These are phyloP conservation scores for Puya raimondii DNA, from an alignment of 176 grass and related monocot species.

Conservation along the genomic window DNA sequence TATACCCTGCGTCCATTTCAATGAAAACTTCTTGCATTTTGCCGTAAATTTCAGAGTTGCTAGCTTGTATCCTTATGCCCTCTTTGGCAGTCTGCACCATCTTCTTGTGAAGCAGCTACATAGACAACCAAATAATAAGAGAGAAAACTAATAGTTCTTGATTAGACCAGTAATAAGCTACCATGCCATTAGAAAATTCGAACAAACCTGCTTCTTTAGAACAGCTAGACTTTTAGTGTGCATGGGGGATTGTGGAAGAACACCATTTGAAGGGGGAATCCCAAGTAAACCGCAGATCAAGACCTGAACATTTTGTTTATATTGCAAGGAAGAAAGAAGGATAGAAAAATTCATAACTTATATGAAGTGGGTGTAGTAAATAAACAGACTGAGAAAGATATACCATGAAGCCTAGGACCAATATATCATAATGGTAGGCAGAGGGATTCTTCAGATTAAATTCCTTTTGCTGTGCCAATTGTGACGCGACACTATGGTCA, in stretches of 20 bases:
- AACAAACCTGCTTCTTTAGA: slow-evolving; percentile 76
- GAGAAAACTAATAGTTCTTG: neutral
- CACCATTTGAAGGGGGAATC: slow-evolving; percentile 91
- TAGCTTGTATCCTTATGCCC: slow-evolving; percentile 39
- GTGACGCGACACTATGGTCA: slow-evolving; percentile 89
- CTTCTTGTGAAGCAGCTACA: slow-evolving; percentile 63
- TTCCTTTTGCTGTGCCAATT: slow-evolving; percentile 89
- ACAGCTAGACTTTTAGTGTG: slow-evolving; percentile 85
- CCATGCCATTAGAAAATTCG: slow-evolving; percentile 4
- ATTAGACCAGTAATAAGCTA: neutral
- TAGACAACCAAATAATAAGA: slow-evolving; percentile 7
- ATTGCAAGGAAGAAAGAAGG: slow-evolving; percentile 21
- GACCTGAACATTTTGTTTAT: slow-evolving; percentile 39
- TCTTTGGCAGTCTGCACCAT: slow-evolving; percentile 77
- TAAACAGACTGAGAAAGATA: neutral
- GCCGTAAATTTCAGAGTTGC: slow-evolving; percentile 66
- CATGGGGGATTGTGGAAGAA: slow-evolving; percentile 97
- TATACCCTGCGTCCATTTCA: slow-evolving; percentile 40
- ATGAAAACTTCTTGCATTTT: slow-evolving; percentile 86
- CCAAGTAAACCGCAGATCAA: slow-evolving; percentile 79
- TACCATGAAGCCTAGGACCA: slow-evolving; percentile 82
- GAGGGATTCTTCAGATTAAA: slow-evolving; percentile 96
- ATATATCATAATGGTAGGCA: slow-evolving; percentile 90
- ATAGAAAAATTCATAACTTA: neutral
- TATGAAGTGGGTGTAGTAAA: neutral